phyloP scores from a whole-genome alignment of 306 rosid species.

The Cicer pinnatifidum region DNA sequence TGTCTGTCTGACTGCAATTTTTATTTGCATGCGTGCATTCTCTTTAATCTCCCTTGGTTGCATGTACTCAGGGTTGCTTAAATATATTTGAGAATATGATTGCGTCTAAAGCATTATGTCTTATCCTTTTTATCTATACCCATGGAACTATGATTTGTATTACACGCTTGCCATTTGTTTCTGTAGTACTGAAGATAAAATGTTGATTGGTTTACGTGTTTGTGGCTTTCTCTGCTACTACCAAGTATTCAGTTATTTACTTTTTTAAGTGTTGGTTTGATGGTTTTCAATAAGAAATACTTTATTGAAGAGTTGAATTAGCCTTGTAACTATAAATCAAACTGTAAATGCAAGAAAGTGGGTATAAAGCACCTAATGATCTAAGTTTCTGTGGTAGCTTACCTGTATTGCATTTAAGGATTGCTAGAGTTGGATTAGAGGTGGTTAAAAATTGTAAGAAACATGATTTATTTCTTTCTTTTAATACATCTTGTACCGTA shows the following conservation, averaged over 20 bases:
- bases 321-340: not conserved
- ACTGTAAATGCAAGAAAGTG: not conserved
- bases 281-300: not conserved
- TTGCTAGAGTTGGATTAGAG: constrained; percentile 18
- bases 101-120: constrained; percentile 3
- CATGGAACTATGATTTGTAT: not conserved
- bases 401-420: not conserved
- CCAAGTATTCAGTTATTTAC: not conserved
- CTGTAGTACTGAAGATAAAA: too few relatives aligned
- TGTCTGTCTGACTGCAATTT: constrained; percentile 12
- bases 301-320: not conserved
- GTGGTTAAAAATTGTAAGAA: not conserved
- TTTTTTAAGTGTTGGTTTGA: not conserved
- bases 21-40: not conserved
- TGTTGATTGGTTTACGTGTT: not conserved
- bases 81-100: not conserved
- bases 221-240: not conserved
- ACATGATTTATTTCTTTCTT: not conserved
- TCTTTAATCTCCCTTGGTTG: not conserved
- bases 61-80: not conserved
- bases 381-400: not conserved
- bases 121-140: not conserved
- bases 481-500: not conserved
- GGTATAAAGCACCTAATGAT: not conserved
- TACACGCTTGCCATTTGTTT: too few relatives aligned